Evolutionary conservation across 495 filamentous ascomycete species (phyloP).

Genomic region (Neurospora sp.): DNA sequence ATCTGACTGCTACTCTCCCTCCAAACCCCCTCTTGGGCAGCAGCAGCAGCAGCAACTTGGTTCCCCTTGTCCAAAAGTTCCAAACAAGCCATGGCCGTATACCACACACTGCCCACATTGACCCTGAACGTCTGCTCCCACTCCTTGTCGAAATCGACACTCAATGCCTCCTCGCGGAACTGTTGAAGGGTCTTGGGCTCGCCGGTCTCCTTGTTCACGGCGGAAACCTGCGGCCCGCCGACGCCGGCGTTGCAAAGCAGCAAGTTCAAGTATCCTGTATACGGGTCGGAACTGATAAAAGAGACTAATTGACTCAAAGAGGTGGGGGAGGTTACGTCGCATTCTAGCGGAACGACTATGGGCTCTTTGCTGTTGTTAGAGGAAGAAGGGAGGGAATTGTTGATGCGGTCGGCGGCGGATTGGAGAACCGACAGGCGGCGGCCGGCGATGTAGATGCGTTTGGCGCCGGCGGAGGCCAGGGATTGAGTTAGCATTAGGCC

Average conservation of each 20-base stretch:
- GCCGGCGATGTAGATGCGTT: slow-evolving; percentile 64
- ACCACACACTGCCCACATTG: slow-evolving; percentile 53
- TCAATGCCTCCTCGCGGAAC: slow-evolving; percentile 41
- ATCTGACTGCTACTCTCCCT: slow-evolving; percentile 41
- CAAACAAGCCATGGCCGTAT: slow-evolving; percentile 53
- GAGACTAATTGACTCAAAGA: no score
- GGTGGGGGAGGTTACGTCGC: slow-evolving; percentile 58
- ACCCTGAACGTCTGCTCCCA: slow-evolving; percentile 49
- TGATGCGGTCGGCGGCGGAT: slow-evolving; percentile 32
- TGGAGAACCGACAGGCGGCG: slow-evolving; percentile 49
- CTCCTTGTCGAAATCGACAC: slow-evolving; percentile 39
- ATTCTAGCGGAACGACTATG: slow-evolving; percentile 46
- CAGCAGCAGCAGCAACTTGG: no score
- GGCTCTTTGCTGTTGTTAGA: not conserved
- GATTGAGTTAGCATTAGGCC: slow-evolving; percentile 59
- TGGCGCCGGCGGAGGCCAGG: slow-evolving; percentile 47
- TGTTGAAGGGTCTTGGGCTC: slow-evolving; percentile 37
- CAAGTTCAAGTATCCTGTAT: slow-evolving; percentile 48
- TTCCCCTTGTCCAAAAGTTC: slow-evolving; percentile 51
- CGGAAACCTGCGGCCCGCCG: slow-evolving; percentile 39
- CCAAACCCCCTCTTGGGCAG: not conserved
- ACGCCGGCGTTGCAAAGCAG: slow-evolving; percentile 60
- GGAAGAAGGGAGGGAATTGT: slow-evolving; percentile 9
- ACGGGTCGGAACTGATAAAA: slow-evolving; percentile 21
- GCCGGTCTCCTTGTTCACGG: slow-evolving; percentile 3